Conservation (phyloP, 768 basidiomycete genomes). For the Lactifluus pinguis region DNA sequence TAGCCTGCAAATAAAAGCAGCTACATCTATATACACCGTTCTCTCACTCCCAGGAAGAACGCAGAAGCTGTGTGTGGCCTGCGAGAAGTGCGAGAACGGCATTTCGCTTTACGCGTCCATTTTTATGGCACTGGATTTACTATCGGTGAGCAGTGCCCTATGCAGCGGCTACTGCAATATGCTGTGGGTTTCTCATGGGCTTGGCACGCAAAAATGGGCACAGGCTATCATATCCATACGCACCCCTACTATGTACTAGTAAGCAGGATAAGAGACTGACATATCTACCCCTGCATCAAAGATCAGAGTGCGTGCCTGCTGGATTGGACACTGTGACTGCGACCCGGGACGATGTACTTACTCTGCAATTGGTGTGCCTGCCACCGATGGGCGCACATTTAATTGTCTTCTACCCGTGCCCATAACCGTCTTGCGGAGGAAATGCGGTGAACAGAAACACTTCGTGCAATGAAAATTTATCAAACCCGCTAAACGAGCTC, state of each 20-base stretch:
- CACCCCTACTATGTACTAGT: background rate
- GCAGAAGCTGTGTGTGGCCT: background rate
- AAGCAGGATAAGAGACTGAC: too few species aligned
- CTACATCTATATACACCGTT: background rate
- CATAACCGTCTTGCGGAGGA: background rate
- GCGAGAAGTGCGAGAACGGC: background rate
- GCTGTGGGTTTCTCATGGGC: too few species aligned
- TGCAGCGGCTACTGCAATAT: background rate
- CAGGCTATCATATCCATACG: background rate
- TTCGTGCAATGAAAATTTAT: background rate
- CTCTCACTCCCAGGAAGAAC: background rate
- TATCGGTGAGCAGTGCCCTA: background rate
- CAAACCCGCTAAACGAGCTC: background rate
- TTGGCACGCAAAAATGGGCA: background rate
- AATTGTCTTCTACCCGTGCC: background rate
- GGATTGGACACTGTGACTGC: background rate
- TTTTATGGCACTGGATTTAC: background rate
- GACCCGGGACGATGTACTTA: background rate
- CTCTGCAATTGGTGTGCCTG: background rate
- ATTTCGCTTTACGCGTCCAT: background rate
- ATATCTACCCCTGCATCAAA: background rate
- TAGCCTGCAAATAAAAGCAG: too few species aligned
- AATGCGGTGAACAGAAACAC: background rate
- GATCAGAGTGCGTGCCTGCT: background rate
- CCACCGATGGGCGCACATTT: conserved; percentile 4